Conservation (phyloP, 768 basidiomycete genomes). For the Collybia mongolica region DNA sequence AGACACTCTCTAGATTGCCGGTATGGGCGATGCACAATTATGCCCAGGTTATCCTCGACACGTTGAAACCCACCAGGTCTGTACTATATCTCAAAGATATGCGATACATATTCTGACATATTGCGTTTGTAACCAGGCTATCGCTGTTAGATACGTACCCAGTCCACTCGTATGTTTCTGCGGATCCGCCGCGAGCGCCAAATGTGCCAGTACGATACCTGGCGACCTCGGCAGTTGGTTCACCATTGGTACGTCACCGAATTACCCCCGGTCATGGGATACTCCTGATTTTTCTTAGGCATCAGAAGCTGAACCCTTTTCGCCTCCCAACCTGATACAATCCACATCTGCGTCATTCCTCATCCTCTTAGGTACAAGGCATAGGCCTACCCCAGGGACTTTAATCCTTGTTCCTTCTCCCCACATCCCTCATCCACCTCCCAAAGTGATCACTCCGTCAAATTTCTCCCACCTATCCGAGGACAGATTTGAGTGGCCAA, state of each 20-base stretch:
- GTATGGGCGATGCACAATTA: conserved; percentile 50
- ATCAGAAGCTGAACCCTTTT: conserved; percentile 34
- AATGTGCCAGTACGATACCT: conserved; percentile 57
- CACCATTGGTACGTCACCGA: conserved; percentile 18
- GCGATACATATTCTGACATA: not conserved
- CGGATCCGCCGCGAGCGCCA: conserved; percentile 28
- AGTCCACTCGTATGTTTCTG: conserved; percentile 44
- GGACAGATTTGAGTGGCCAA: conserved; percentile 34
- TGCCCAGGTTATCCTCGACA: conserved; percentile 37
- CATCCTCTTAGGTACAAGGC: conserved; percentile 27
- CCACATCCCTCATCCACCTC: conserved; percentile 39
- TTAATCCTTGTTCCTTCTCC: conserved; percentile 50
- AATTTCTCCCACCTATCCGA: conserved; percentile 31
- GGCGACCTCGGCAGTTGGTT: conserved; percentile 21
- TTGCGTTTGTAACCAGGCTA: conserved; percentile 30
- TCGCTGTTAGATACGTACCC: conserved; percentile 54
- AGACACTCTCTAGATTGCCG: conserved; percentile 47
- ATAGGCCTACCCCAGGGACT: conserved; percentile 18
- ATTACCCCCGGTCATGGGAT: conserved; percentile 3
- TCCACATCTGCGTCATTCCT: conserved; percentile 56
- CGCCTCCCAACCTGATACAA: conserved; percentile 58
- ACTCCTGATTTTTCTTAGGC: conserved; percentile 23
- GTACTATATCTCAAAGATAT: not conserved
- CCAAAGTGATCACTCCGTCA: conserved; percentile 33
- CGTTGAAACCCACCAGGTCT: conserved; percentile 47